These are phyloP conservation scores for Bimuria novae-zelandiae DNA, from an alignment of 2,329 filamentous ascomycete genomes.

Conservation along the genomic window DNA sequence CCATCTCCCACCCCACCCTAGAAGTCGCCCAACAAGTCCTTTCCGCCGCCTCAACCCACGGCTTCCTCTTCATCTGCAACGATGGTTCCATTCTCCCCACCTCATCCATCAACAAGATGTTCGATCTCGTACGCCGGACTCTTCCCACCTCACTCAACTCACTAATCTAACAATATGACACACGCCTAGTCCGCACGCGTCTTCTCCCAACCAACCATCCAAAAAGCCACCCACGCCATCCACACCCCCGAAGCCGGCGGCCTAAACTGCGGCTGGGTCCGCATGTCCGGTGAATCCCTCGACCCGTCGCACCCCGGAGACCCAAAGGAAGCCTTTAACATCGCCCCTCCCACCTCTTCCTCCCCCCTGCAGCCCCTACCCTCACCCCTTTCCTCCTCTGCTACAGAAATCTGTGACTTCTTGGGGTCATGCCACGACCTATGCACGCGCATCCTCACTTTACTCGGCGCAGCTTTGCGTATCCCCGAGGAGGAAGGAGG, in stretches of 20 bases:
- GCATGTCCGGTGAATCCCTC: slow-evolving; percentile 84
- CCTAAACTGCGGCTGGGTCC: slow-evolving; percentile 86
- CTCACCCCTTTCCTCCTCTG: slow-evolving; percentile 61
- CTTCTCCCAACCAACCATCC: slow-evolving; percentile 70
- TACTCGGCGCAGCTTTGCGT: slow-evolving; percentile 78
- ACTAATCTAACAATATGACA: no score
- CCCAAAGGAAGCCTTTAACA: slow-evolving; percentile 91
- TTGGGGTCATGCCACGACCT: slow-evolving; percentile 71
- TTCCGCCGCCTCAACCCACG: slow-evolving; percentile 78
- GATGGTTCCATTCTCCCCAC: slow-evolving; percentile 69
- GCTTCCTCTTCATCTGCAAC: slow-evolving; percentile 88
- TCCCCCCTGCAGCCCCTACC: slow-evolving; percentile 74
- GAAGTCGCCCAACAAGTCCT: slow-evolving; percentile 72
- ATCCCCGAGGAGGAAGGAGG: slow-evolving; percentile 43
- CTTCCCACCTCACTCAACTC: no score
- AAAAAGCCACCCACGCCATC: slow-evolving; percentile 78
- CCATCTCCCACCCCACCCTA: slow-evolving; percentile 67
- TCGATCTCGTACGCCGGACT: slow-evolving; percentile 72
- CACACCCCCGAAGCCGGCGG: slow-evolving; percentile 58
- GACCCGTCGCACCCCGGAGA: slow-evolving; percentile 76
- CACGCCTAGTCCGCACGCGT: slow-evolving; percentile 67
- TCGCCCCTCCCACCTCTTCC: slow-evolving; percentile 71
- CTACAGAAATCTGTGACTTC: slow-evolving; percentile 69
- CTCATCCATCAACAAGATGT: slow-evolving; percentile 70
- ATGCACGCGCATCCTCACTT: slow-evolving; percentile 71